These are phyloP conservation scores for Populus simonii DNA, from an alignment of 345 rosid genomes.

Conservation along the genomic window DNA sequence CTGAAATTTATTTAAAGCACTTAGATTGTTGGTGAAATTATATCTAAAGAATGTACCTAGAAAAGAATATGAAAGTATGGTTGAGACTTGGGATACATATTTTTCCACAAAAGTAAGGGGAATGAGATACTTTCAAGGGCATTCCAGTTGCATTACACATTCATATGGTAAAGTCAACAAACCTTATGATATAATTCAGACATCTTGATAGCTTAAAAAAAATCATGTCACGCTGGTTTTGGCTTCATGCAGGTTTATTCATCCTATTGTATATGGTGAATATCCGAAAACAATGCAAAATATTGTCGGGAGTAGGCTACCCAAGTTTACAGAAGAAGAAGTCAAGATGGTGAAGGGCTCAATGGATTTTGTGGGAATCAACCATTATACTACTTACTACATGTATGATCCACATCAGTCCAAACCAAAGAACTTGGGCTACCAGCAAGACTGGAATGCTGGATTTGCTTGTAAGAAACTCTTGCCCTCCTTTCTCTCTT, in stretches of 20 bases:
- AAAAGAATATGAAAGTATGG: background rate
- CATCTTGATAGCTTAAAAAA: background rate
- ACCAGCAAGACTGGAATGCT: slow-evolving; percentile 90
- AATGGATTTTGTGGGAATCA: slow-evolving; percentile 82
- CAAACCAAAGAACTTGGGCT: slow-evolving; percentile 51
- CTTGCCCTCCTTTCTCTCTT: background rate
- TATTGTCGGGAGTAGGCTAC: slow-evolving; percentile 73
- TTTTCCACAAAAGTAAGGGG: background rate
- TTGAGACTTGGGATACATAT: background rate
- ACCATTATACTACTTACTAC: slow-evolving; percentile 84
- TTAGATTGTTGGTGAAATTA: background rate
- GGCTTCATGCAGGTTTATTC: slow-evolving; percentile 61
- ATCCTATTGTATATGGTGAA: slow-evolving; percentile 86
- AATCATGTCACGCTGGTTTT: background rate
- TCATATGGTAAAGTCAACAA: background rate
- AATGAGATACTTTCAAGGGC: background rate
- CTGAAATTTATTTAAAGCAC: background rate
- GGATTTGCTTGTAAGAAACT: slow-evolving; percentile 68
- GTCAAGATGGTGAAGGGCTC: slow-evolving; percentile 88
- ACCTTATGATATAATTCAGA: background rate
- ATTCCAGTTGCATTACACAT: background rate
- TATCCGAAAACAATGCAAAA: slow-evolving; percentile 85
- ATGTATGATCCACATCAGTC: slow-evolving; percentile 52
- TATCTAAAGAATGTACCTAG: background rate
- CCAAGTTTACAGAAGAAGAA: slow-evolving; percentile 72